Evolutionary conservation across 2,329 filamentous ascomycete species (phyloP), one percentile per base, ranked within the genome.

Genomic region (Rutstroemia sp.): DNA sequence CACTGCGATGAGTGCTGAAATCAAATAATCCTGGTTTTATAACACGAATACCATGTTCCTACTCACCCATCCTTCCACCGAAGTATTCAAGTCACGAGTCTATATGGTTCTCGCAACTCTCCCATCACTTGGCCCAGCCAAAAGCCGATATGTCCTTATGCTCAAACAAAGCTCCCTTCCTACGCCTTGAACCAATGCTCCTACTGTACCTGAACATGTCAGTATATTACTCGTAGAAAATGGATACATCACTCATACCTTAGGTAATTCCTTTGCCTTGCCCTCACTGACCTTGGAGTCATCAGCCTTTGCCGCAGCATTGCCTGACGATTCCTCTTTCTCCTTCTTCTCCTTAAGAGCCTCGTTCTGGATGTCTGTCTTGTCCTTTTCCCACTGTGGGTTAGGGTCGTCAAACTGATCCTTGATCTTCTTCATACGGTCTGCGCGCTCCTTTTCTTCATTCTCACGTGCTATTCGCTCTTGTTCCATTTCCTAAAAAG

Each of bases 311-410:
- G 54, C 56, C 4, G 57, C 49, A 36, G 23, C 48, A 12, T 36
- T 17, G 6, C 25, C 40, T 27, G 44, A 25, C 2, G 42, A 16
- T 27, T 21, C 10, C 44, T 58, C 64, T 48, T 66, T 63, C 58
- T 69, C 68, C 53, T 70, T 68, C 62, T 78, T 76, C 55, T 84
- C 82, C 59, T 81, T 75, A 59, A 82, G 75, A 7, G 81, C 81
- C 53, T 88, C 75, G 59, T 89, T 81, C 62, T 87, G 81, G 65
- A 96, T 86, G 40, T 86, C 83, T 5, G 84, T 79, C 74, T 94
- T 95, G 70, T 96, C 92, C 71, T 92, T 87, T 68, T 95, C 88
- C 90, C 92, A 96, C 69, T 96, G 88, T 45, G 77, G 78, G 60
- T 82, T 86, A 27, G 87, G 76, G 61, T 92, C 87, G 51, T 87